Evolutionary conservation across 2,329 filamentous ascomycete genomes (phyloP).

Genomic region (Grosmannia clavigera): DNA sequence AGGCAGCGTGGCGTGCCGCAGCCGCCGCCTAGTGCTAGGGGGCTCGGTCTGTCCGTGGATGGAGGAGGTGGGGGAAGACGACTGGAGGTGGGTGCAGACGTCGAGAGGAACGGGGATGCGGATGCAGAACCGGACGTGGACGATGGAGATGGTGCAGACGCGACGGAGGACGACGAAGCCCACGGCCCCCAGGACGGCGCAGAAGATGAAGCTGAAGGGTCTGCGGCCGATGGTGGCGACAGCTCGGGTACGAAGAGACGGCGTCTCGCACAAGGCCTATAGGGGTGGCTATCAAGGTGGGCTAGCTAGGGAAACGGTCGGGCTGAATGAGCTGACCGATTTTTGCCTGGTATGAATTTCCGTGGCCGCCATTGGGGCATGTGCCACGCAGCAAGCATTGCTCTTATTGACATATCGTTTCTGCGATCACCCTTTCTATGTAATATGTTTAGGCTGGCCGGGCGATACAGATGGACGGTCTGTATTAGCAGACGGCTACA

Average conservation of each 20-base stretch:
- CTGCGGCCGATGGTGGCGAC: neutral
- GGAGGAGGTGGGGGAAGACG: neutral
- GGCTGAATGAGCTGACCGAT: too few species aligned
- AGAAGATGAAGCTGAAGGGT: too few species aligned
- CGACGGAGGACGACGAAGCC: neutral
- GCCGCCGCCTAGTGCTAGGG: constrained; percentile 15
- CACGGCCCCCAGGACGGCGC: too few species aligned
- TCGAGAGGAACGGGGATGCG: constrained; percentile 1
- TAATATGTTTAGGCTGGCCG: too few species aligned
- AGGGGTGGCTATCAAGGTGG: neutral
- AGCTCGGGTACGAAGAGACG: constrained; percentile 14
- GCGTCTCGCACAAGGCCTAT: constrained; percentile 13
- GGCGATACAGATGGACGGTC: too few species aligned
- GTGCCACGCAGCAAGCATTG: neutral
- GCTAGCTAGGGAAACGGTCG: neutral
- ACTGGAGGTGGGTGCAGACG: constrained; percentile 6
- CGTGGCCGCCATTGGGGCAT: neutral
- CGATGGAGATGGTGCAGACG: constrained; percentile 2
- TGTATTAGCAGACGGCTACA: too few species aligned
- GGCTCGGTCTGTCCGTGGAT: constrained; percentile 2
- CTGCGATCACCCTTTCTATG: neutral
- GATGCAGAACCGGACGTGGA: constrained; percentile 1
- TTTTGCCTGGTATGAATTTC: neutral
- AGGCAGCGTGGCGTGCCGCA: constrained; percentile 32
- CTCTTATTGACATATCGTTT: neutral